phyloP scores from a whole-genome alignment of 805 yeast genomes.

The Candida schatavii region DNA sequence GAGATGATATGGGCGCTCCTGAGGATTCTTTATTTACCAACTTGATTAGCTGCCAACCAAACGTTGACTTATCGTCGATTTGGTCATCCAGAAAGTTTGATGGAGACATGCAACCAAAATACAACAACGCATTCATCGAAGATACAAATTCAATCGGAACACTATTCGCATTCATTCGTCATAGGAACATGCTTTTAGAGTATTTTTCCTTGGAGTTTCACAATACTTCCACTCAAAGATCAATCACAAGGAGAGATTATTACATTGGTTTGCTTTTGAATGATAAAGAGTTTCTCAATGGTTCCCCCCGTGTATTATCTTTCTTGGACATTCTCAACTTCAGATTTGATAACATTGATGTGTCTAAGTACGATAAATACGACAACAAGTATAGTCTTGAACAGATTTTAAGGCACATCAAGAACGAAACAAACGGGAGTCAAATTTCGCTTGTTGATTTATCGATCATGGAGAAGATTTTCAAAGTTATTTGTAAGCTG shows the following conservation, averaged over 20 bases:
- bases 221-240: constrained; percentile 42
- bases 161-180: constrained; percentile 57
- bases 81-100: constrained; percentile 50
- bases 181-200: constrained; percentile 60
- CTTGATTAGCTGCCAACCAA: constrained; percentile 51
- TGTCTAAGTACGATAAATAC: constrained; percentile 30
- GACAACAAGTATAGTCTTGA: constrained; percentile 26
- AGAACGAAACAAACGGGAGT: constrained; percentile 19
- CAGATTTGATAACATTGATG: constrained; percentile 43
- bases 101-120: constrained; percentile 31
- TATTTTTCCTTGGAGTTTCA: constrained; percentile 74
- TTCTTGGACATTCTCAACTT: constrained; percentile 71
- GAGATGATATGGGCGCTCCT: constrained; percentile 26
- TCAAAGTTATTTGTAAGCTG: constrained; percentile 19
- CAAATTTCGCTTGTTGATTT: constrained; percentile 38
- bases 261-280: constrained; percentile 56
- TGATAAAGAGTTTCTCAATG: constrained; percentile 47
- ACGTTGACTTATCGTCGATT: constrained; percentile 48
- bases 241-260: constrained; percentile 48
- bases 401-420: constrained; percentile 38
- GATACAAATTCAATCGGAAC: constrained; percentile 45
- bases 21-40: constrained; percentile 43
- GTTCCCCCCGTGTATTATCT: constrained; percentile 64
- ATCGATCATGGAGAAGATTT: constrained; percentile 25
- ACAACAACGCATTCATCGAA: constrained; percentile 29